These are phyloP conservation scores for Acorus gramineus DNA, from an alignment of 106 monocot species.

Conservation along the genomic window DNA sequence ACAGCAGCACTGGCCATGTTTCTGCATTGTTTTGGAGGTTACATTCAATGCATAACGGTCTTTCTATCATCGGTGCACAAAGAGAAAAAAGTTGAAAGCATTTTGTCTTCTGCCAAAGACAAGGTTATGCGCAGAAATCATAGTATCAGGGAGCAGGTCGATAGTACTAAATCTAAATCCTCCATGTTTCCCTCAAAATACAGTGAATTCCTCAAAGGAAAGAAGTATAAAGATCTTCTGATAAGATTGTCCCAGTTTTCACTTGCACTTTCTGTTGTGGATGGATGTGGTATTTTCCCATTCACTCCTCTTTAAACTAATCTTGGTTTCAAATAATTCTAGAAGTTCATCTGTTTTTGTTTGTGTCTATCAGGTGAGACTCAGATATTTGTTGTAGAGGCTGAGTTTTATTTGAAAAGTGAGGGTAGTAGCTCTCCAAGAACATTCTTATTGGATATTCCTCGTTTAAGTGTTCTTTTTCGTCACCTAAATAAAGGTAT, in stretches of 20 bases:
- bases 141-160: constrained; percentile 3
- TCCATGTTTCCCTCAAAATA: constrained; percentile 13
- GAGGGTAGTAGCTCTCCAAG: constrained; percentile 15
- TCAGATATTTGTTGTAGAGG: constrained; percentile 35
- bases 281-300: constrained; percentile 38
- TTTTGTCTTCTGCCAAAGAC: constrained; percentile 2
- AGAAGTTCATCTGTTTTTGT: neutral
- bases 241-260: constrained; percentile 38
- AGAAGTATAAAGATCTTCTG: constrained; percentile 2
- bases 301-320: constrained; percentile 6
- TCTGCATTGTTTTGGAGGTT: constrained; percentile 36
- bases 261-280: constrained; percentile 35
- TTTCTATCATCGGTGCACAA: neutral
- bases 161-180: neutral
- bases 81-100: neutral
- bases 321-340: neutral
- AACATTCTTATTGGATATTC: constrained; percentile 34
- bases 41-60: constrained; percentile 18
- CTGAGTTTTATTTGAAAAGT: constrained; percentile 28
- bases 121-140: constrained; percentile 3
- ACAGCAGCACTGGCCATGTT: constrained; percentile 49
- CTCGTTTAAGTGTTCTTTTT: constrained; percentile 32
- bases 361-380: constrained; percentile 29
- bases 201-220: constrained; percentile 10
- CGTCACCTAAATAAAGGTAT: constrained; percentile 9